Evolutionary conservation across 441 rosid species (phyloP), one percentile per base, ranked within the genome.

Genomic region (Euphorbia corollata): DNA sequence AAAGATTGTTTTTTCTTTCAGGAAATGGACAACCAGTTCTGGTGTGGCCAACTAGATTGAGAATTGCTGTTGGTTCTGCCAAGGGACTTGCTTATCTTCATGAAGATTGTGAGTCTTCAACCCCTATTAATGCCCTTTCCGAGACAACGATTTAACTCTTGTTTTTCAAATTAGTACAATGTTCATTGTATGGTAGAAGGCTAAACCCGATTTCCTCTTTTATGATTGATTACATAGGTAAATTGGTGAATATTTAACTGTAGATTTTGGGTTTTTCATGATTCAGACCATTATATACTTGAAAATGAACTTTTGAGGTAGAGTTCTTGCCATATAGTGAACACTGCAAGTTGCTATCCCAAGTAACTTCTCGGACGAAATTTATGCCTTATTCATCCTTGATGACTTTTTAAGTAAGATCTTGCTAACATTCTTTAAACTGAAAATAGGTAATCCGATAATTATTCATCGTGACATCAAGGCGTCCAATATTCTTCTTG

Each of bases 381-480:
- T 34, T 34, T 34, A 34, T 34, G 6, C n/a, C 38, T 38, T 38
- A 38, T 38, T 38, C n/a, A n/a, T n/a, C 41, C 41, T 38, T 38
- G 9, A 38, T 45, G 16, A 45, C 50, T 8, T 45, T 5, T 30
- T 43, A 3, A 60, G 10, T 30, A 8, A 51, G 27, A 47, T 30
- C 50, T 18, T 55, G 18, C 12, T 12, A 8, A 57, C 56, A 27
- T 9, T 16, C 39, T 36, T 2, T 16, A 48, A 50, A 7, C 50
- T 53, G 30, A 64, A n/a, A 43, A 67, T 78, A 89, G 96, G 98
- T 76, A 84, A 86, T 83, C 98, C 98, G 11, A 83, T 77, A 80
- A 92, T 92, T 75, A 83, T 92, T 65, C 98, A 92, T 76, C 95
- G 96, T 23, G 96, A 92, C 78, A 92, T 92, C 58, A 92, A 90